These are phyloP conservation scores for Penicillium sp. DNA, from an alignment of 2,329 filamentous ascomycete genomes.

Conservation along the genomic window DNA sequence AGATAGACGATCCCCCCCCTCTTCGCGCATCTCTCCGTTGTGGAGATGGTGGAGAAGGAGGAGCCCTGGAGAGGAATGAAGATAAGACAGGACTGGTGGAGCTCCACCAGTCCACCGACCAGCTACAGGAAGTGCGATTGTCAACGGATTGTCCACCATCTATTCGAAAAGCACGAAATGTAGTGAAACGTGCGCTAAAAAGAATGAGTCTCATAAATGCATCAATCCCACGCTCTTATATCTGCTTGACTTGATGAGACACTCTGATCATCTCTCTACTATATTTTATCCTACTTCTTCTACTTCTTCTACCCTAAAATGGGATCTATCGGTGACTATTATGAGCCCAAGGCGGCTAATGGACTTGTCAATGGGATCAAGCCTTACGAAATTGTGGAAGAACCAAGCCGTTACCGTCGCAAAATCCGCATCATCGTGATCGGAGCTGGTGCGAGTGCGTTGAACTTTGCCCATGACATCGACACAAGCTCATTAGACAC, in stretches of 20 bases:
- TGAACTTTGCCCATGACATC: conserved; percentile 21
- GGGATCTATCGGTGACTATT: conserved; percentile 5
- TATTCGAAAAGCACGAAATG: not conserved
- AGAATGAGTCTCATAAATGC: conserved; percentile 4
- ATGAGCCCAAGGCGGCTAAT: not conserved
- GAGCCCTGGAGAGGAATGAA: not conserved
- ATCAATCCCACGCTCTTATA: not conserved
- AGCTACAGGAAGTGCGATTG: not conserved
- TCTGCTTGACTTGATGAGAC: not conserved
- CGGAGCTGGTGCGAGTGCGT: conserved; percentile 16
- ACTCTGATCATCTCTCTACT: not conserved
- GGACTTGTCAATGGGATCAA: not conserved
- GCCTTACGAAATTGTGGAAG: conserved; percentile 12
- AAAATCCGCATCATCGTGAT: conserved; percentile 21
- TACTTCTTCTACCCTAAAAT: not conserved
- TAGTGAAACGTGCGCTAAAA: not conserved
- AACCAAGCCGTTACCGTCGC: conserved; percentile 10
- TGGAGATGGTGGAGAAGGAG: conserved; percentile 5
- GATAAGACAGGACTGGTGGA: conserved; percentile 5
- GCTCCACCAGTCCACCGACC: conserved; percentile 3
- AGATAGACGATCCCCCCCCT: not conserved
- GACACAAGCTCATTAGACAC: conserved; percentile 15
- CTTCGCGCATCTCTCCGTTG: conserved; percentile 5
- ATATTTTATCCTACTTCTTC: not conserved
- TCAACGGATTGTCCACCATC: not conserved